Percentiles rank a stretch among this genome's conserved stretches.
These are phyloP conservation scores for Alnus rubra DNA, from an alignment of 306 rosid genomes.

Conservation along the genomic window DNA sequence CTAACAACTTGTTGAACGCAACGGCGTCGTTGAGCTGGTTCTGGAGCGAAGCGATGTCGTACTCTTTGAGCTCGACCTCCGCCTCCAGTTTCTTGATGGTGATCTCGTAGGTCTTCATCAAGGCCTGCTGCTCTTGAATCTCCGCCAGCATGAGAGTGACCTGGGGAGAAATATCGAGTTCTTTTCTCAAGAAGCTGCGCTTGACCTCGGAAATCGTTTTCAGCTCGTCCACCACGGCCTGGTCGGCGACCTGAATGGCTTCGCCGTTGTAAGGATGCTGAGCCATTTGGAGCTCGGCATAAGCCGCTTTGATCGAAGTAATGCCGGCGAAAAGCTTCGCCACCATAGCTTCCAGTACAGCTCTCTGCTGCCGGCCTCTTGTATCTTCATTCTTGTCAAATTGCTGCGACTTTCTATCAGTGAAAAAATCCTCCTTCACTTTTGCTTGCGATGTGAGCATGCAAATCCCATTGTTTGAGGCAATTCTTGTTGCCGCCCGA, in stretches of 20 bases:
- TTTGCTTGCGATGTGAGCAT: constrained; percentile 50
- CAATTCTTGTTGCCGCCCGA: constrained; percentile 51
- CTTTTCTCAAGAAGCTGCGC: constrained; percentile 61
- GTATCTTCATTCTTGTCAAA: constrained; percentile 30
- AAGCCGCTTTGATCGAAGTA: constrained; percentile 90
- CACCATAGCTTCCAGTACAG: constrained; percentile 76
- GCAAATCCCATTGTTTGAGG: constrained; percentile 83
- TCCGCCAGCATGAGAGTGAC: constrained; percentile 87
- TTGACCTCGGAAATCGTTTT: constrained; percentile 74
- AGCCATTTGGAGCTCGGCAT: constrained; percentile 96
- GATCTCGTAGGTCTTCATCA: constrained; percentile 85
- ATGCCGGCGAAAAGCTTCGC: constrained; percentile 88
- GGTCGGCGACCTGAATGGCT: constrained; percentile 77
- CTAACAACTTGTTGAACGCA: constrained; percentile 46
- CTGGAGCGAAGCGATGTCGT: constrained; percentile 22
- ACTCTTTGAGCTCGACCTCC: constrained; percentile 47
- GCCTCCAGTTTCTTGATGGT: constrained; percentile 64
- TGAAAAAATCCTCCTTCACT: constrained; percentile 47
- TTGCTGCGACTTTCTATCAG: constrained; percentile 29
- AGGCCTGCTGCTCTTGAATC: constrained; percentile 90
- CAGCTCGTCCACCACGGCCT: constrained; percentile 78
- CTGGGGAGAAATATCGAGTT: constrained; percentile 86
- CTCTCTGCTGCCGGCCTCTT: constrained; percentile 53
- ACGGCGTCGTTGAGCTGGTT: constrained; percentile 42
- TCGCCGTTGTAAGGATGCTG: constrained; percentile 80